Base-by-base conservation (phyloP, 495 filamentous ascomycete species). In the Aspergillus ostianus region DNA sequence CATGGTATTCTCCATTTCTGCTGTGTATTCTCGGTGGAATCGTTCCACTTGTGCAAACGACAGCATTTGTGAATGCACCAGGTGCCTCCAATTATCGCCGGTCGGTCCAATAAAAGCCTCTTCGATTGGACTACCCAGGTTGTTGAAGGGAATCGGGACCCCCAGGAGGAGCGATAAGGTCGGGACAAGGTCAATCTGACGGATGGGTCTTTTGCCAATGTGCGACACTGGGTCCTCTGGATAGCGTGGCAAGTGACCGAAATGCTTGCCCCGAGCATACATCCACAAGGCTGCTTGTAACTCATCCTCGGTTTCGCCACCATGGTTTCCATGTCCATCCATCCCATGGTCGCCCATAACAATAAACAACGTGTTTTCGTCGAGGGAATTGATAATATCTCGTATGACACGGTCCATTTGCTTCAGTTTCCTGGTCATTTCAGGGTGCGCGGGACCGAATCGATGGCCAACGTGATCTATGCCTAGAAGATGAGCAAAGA, bases 311-410 rank as follows among this genome's bases (percentile, higher is more conserved):
- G 92, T 94, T 72, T 98, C 93, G 53, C 93, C 93, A 36, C 93
- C 93, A 67, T 98, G 93, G 65, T 98, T 94, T 7, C 93, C 93
- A 75, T 98, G 97, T 23, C 80, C 75, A 73, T 98, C 93, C 93
- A 98, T 98, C 5, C 93, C 93, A 70, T 98, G 93, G 72, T 98
- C 93, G 10, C 93, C 93, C 90, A 98, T 94, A 21, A 97, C 89
- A 13, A 98, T 86, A 47, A 98, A 74, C n/a, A 98, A 72, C 3
- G 93, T 97, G 30, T 90, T 73, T 44, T 96, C 88, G 65, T 95
- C 93, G 12, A 97, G 69, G 6, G 76, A 73, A 2, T 81, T 79
- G 18, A 91, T 84, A 18, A 97, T 73, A 6, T 87, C 75, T 21
- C 84, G 80, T 59, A 97, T 77, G 32, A 96, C 83, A 2, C 62